Conservation (phyloP, 202 grass and related monocot genomes). For the Hordeum pubiflorum region DNA sequence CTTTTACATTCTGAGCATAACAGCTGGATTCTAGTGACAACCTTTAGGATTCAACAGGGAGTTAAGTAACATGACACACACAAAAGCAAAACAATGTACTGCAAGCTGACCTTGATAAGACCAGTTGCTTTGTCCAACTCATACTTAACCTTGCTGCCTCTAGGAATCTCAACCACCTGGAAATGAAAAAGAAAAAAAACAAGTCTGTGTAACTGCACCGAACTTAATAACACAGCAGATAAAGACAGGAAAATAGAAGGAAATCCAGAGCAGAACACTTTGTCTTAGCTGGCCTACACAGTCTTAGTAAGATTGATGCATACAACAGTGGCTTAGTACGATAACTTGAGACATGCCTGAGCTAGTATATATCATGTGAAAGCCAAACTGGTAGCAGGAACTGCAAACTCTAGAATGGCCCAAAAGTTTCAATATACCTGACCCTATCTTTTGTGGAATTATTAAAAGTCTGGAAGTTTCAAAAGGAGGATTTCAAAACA, state of each 20-base stretch:
- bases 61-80: neutral
- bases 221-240: conserved; percentile 7
- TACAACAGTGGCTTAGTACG: neutral
- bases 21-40: neutral
- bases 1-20: neutral
- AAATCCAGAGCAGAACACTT: neutral
- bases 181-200: neutral
- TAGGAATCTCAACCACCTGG: conserved; percentile 87
- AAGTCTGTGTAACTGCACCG: neutral
- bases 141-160: conserved; percentile 94
- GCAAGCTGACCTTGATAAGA: conserved; percentile 69
- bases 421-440: neutral
- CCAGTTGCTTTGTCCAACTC: conserved; percentile 85
- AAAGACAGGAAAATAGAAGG: neutral
- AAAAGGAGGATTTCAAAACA: neutral
- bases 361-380: neutral
- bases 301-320: neutral
- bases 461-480: neutral
- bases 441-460: neutral
- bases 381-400: neutral
- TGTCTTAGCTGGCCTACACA: neutral
- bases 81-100: neutral
- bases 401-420: neutral
- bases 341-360: neutral
- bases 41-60: neutral